Base-by-base conservation (phyloP, 2,329 filamentous ascomycete genomes). In the Trichoderma hamatum region DNA sequence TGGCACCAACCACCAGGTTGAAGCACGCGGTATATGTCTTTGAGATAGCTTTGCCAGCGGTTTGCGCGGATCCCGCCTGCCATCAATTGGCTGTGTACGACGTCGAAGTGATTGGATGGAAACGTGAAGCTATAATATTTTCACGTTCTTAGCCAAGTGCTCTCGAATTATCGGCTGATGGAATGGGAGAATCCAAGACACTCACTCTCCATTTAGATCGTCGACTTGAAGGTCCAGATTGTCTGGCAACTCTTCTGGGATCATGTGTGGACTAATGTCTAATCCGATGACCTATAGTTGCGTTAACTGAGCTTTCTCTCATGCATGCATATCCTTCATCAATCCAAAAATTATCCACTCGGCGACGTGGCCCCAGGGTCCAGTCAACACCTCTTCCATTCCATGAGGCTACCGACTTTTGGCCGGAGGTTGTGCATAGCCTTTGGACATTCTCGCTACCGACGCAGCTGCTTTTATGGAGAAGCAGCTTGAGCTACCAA, bases 1-100 rank as follows among this genome's bases (percentile, higher is more conserved):
- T 97, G 93, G 70, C 92, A 86, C 93, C 93, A 97, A 1, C 94
- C 94, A 2, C 90, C 91, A 6, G 89, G 90, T 62, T 88, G 90
- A 71, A 94, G 82, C 11, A 93, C 85, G 26, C 88, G 85, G 72
- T 88, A 86, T 70, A 97, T 91, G 73, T 97, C 94, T 73, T 84
- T 83, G 72, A 97, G 79, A 78, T 96, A 97, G 36, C 85, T 84
- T 67, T 82, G 80, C 94, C 94, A 97, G 77, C 93, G 86, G 71
- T 84, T 81, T 69, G 84, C 82, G 75, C 94, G 85, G 74, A 97
- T 92, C 0, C 92, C 93, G 26, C 88, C 88, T 72, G 86, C 83
- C 78, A 93, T 82, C 79, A 91, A 85, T 73, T 89, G 88, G 73
- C 92, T 97, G 75, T 97, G 92, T 62, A 97, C 89, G 65, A 97